Evolutionary conservation across 2,329 filamentous ascomycete species (phyloP).

Genomic region (Aspergillus piperis): DNA sequence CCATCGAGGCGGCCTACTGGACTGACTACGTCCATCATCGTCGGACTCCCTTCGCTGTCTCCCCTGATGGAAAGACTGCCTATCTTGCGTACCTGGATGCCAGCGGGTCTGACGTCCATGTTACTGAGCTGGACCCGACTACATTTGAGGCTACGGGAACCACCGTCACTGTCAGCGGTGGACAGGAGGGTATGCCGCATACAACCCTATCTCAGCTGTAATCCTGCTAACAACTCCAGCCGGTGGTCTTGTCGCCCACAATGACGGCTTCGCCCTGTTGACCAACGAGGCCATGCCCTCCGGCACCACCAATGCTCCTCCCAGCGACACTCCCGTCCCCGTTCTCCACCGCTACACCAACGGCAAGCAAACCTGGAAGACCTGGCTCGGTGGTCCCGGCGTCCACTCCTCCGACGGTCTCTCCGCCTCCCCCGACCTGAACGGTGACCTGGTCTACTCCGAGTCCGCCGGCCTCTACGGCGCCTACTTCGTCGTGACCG

Average conservation of each 20-base stretch:
- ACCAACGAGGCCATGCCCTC: constrained; percentile 59
- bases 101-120: constrained; percentile 57
- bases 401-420: constrained; percentile 52
- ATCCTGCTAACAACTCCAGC: constrained; percentile 33
- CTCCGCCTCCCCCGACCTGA: constrained; percentile 59
- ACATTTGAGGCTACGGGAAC: constrained; percentile 58
- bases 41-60: constrained; percentile 63
- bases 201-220: too few species aligned
- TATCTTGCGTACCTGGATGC: constrained; percentile 63
- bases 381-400: constrained; percentile 59
- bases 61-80: constrained; percentile 60
- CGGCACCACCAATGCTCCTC: constrained; percentile 51
- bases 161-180: constrained; percentile 54
- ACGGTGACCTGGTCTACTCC: constrained; percentile 64
- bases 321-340: constrained; percentile 53
- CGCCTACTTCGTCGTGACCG: constrained; percentile 64
- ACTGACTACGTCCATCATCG: constrained; percentile 62
- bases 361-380: constrained; percentile 60
- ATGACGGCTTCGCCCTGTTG: constrained; percentile 64
- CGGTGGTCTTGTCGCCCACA: constrained; percentile 62
- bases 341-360: constrained; percentile 61
- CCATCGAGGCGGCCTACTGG: constrained; percentile 63
- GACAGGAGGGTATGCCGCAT: constrained; percentile 49
- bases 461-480: constrained; percentile 58
- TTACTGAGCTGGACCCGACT: constrained; percentile 58